Conservation (phyloP, 2,329 filamentous ascomycete species). For the Venturia carpophila region DNA sequence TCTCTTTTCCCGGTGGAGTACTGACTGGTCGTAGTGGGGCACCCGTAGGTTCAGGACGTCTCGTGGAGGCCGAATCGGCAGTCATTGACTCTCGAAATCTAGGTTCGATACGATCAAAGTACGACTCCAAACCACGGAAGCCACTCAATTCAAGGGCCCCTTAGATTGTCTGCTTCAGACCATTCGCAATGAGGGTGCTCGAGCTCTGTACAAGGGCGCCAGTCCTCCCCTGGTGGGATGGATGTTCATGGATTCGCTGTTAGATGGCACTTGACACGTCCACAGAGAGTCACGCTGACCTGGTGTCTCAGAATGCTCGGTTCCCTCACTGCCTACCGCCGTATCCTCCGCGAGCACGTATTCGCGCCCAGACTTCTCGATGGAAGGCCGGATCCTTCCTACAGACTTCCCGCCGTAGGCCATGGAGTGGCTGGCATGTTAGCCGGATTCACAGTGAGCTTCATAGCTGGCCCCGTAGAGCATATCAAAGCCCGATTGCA, state of each 20-base stretch:
- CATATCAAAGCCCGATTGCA: slow-evolving; percentile 92
- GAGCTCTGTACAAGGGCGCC: slow-evolving; percentile 88
- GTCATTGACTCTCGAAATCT: slow-evolving; percentile 3
- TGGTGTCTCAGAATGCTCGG: slow-evolving; percentile 61
- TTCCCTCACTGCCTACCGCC: slow-evolving; percentile 81
- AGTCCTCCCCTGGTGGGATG: slow-evolving; percentile 88
- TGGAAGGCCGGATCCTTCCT: slow-evolving; percentile 26
- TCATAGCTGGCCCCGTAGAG: slow-evolving; percentile 89
- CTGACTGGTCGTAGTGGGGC: slow-evolving; percentile 41
- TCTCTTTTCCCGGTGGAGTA: background rate
- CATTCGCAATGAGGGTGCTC: slow-evolving; percentile 72
- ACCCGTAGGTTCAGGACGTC: slow-evolving; percentile 42
- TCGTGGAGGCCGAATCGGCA: background rate
- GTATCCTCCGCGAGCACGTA: slow-evolving; percentile 70
- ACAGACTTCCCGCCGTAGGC: slow-evolving; percentile 63
- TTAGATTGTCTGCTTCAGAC: slow-evolving; percentile 81
- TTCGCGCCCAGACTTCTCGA: slow-evolving; percentile 43
- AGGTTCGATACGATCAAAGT: slow-evolving; percentile 96
- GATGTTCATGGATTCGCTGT: slow-evolving; percentile 93
- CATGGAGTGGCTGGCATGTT: slow-evolving; percentile 83
- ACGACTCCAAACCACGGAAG: slow-evolving; percentile 77
- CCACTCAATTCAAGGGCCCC: slow-evolving; percentile 73
- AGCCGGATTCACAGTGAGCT: slow-evolving; percentile 82
- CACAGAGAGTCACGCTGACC: background rate
- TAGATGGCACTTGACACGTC: slow-evolving; percentile 22